phyloP scores from a whole-genome alignment of 2,329 filamentous ascomycete genomes.

The Ascosphaera apis region DNA sequence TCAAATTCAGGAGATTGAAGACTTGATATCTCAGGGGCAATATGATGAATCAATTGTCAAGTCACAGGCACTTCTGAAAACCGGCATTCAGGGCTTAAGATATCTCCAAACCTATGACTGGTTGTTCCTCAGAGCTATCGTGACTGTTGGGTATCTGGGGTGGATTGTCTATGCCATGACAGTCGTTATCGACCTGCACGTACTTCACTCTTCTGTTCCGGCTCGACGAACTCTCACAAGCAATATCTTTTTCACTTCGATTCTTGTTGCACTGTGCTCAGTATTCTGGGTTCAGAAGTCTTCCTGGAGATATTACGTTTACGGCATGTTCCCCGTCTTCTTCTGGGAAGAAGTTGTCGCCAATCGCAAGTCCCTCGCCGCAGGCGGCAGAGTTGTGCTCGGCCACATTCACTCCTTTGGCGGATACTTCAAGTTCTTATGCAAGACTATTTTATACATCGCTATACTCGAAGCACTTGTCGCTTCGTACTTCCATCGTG shows the following conservation, averaged over 20 bases:
- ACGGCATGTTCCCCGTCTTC: slow-evolving; percentile 72
- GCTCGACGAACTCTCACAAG: slow-evolving; percentile 38
- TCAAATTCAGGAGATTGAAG: slow-evolving; percentile 43
- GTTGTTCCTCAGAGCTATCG: slow-evolving; percentile 74
- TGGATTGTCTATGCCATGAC: slow-evolving; percentile 89
- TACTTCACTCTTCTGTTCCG: slow-evolving; percentile 46
- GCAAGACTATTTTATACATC: slow-evolving; percentile 46
- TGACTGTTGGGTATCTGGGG: slow-evolving; percentile 76
- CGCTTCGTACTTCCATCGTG: slow-evolving; percentile 67
- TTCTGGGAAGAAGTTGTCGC: slow-evolving; percentile 96
- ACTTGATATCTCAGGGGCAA: slow-evolving; percentile 40
- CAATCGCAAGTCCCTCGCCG: slow-evolving; percentile 42
- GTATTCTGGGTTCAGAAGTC: slow-evolving; percentile 61
- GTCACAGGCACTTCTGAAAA: slow-evolving; percentile 51
- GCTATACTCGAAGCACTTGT: slow-evolving; percentile 58
- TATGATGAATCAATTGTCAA: slow-evolving; percentile 59
- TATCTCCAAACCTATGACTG: slow-evolving; percentile 98
- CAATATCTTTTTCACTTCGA: slow-evolving; percentile 46
- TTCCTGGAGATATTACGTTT: slow-evolving; percentile 66
- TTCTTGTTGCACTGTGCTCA: slow-evolving; percentile 53
- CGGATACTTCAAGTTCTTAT: slow-evolving; percentile 32
- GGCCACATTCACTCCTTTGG: slow-evolving; percentile 39
- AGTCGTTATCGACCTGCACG: slow-evolving; percentile 69
- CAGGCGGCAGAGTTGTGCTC: slow-evolving; percentile 46
- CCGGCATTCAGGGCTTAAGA: slow-evolving; percentile 59